Conservation (phyloP, 805 yeast genomes). For the Cyberlindnera maritima region DNA sequence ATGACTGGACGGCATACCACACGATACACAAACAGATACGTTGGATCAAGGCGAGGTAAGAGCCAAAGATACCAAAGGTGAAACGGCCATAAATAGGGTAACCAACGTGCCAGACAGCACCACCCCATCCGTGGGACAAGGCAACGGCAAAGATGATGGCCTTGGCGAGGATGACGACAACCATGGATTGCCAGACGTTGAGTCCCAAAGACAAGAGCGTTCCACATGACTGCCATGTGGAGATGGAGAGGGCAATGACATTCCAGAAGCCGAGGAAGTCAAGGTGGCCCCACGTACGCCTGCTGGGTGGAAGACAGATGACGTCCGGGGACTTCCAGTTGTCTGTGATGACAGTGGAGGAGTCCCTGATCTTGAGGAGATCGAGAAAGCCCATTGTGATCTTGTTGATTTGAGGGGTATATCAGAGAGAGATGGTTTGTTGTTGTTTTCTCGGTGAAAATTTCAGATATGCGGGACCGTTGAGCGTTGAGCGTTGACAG, state of each 20-base stretch:
- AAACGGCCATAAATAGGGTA: constrained; percentile 43
- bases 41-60: constrained; percentile 40
- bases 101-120: constrained; percentile 48
- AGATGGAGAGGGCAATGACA: constrained; percentile 36
- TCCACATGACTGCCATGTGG: constrained; percentile 42
- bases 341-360: constrained; percentile 20
- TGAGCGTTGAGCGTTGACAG: too few relatives aligned
- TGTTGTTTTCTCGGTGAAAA: not conserved
- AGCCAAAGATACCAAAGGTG: constrained; percentile 46
- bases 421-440: not conserved
- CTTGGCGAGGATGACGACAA: constrained; percentile 40
- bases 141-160: constrained; percentile 39
- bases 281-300: constrained; percentile 46
- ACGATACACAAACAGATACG: constrained; percentile 44
- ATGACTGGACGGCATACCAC: constrained; percentile 46
- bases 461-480: too few relatives aligned
- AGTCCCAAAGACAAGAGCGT: constrained; percentile 42
- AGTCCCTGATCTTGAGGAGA: constrained; percentile 21
- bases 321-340: constrained; percentile 39
- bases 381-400: constrained; percentile 7
- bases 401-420: not conserved
- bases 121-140: constrained; percentile 43
- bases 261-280: constrained; percentile 43
- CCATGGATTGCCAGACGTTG: constrained; percentile 43
- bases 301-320: constrained; percentile 41